Conservation (phyloP, 345 rosid genomes). For the Populus nigra region DNA sequence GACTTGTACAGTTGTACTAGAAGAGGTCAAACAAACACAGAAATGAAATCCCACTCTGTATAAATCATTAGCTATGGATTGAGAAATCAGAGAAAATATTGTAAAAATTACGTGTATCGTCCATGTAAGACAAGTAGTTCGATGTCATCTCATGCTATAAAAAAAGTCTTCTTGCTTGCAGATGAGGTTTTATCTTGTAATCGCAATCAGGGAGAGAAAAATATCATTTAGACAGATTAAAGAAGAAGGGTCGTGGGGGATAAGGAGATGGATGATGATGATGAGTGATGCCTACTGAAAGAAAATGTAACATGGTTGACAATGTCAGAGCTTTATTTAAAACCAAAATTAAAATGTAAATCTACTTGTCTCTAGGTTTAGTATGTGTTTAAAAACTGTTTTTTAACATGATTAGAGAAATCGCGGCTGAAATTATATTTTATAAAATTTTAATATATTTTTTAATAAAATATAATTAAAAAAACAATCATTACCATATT, state of each 20-base stretch:
- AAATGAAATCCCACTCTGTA: not conserved
- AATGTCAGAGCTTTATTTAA: not conserved
- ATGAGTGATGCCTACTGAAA: not conserved
- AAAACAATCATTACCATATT: too few species aligned
- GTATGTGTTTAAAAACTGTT: too few species aligned
- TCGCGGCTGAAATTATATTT: too few species aligned
- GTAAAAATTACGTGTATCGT: not conserved
- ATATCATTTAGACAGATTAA: not conserved
- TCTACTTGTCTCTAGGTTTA: not conserved
- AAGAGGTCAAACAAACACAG: not conserved
- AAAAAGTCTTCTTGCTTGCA: not conserved
- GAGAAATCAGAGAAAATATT: not conserved
- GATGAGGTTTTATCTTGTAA: not conserved
- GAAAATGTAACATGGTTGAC: not conserved
- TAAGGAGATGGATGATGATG: not conserved
- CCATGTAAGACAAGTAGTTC: not conserved
- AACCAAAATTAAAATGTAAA: not conserved
- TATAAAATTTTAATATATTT: too few species aligned
- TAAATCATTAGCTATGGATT: not conserved
- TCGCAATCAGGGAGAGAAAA: not conserved
- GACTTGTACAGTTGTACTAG: not conserved
- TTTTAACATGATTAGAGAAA: too few species aligned
- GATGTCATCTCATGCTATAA: not conserved
- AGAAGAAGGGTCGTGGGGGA: not conserved
- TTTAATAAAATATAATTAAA: too few species aligned